Evolutionary conservation across 2,329 filamentous ascomycete genomes (phyloP).

Genomic region (Fusarium haematococcum): DNA sequence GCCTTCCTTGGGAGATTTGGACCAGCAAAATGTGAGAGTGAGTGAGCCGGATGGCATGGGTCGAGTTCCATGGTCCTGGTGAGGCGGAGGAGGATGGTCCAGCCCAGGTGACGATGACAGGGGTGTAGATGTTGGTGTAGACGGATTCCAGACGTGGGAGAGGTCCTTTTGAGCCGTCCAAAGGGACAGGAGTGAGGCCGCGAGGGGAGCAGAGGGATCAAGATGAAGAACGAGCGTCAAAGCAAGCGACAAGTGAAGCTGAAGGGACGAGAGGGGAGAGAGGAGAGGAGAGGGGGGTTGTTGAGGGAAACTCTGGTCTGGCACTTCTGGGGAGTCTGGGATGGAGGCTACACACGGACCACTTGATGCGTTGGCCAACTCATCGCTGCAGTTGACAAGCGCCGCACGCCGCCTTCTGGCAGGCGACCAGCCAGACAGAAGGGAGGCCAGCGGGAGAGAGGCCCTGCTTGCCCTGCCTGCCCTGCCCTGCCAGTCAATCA

Average conservation of each 20-base stretch:
- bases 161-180: constrained; percentile 6
- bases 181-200: constrained; percentile 1
- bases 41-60: constrained; percentile 31
- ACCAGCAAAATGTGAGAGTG: background rate
- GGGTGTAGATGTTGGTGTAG: constrained; percentile 38
- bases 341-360: constrained; percentile 54
- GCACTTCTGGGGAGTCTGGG: background rate
- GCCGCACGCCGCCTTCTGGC: constrained; percentile 40
- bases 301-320: constrained; percentile 39
- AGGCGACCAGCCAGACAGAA: constrained; percentile 14
- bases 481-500: constrained; percentile 19
- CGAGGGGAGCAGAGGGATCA: background rate
- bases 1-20: background rate
- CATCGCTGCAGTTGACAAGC: constrained; percentile 57
- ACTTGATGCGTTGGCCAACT: constrained; percentile 58
- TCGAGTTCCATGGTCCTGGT: constrained; percentile 28
- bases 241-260: constrained; percentile 6
- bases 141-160: constrained; percentile 12
- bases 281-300: constrained; percentile 38
- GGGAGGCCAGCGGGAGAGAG: background rate
- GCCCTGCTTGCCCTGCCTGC: background rate
- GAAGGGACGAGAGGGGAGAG: constrained; percentile 26
- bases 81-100: constrained; percentile 25
- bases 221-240: background rate
- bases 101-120: constrained; percentile 31